These are phyloP conservation scores for Corymbia maculata DNA, from an alignment of 345 rosid genomes.

Conservation along the genomic window DNA sequence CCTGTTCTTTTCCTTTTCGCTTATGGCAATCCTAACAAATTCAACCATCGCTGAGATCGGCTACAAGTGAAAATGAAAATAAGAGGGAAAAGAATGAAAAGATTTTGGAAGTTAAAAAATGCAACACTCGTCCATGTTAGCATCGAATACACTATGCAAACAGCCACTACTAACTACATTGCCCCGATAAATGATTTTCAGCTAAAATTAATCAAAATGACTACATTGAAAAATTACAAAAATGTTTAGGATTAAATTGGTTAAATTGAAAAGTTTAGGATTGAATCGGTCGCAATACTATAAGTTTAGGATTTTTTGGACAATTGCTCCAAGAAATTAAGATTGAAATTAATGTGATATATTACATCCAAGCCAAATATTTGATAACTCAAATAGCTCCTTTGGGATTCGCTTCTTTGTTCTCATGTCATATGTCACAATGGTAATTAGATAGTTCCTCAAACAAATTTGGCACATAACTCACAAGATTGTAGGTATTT, in stretches of 20 bases:
- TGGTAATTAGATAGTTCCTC: background rate
- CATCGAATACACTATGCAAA: fast-evolving
- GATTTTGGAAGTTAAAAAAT: fast-evolving
- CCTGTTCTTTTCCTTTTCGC: background rate
- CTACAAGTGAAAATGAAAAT: no score
- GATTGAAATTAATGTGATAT: background rate
- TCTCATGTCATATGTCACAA: background rate
- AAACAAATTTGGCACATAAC: background rate
- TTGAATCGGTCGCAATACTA: fast-evolving
- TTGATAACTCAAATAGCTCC: background rate
- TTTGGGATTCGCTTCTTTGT: background rate
- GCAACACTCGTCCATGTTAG: background rate
- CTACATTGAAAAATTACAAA: background rate
- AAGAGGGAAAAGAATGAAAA: no score
- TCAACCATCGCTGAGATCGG: no score
- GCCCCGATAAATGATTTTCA: no score
- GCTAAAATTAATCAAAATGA: fast-evolving
- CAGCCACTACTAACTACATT: background rate
- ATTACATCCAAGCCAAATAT: background rate
- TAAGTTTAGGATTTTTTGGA: background rate
- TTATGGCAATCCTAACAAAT: no score
- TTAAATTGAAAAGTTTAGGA: background rate
- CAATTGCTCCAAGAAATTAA: background rate
- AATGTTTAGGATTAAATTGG: no score
- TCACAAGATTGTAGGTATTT: background rate